Evolutionary conservation across 306 rosid species (phyloP).

Genomic region (Gastrolobium villosum): DNA sequence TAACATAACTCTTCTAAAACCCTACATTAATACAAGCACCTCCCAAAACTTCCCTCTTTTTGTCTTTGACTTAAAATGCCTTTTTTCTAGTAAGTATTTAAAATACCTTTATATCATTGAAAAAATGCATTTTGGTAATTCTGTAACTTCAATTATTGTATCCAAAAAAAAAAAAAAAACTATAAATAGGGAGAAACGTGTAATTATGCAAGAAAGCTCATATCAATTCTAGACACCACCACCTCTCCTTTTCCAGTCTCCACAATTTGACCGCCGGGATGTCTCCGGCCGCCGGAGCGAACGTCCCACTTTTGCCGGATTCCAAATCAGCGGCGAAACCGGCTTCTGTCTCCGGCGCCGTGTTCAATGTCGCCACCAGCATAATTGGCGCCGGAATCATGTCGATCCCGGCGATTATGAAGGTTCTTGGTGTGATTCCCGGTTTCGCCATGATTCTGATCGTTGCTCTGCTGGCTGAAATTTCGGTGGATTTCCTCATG

Average conservation of each 20-base stretch:
- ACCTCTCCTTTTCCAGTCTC: not conserved
- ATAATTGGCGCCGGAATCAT: constrained; percentile 92
- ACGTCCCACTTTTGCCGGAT: constrained; percentile 63
- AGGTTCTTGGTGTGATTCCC: constrained; percentile 85
- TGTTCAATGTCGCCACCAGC: constrained; percentile 85
- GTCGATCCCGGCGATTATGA: constrained; percentile 90
- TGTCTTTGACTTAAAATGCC: too few species aligned
- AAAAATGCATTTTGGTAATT: too few species aligned
- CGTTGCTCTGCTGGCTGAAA: constrained; percentile 68
- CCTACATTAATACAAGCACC: too few species aligned
- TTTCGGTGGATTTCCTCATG: constrained; percentile 82
- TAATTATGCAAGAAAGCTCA: not conserved
- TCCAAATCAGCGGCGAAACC: not conserved
- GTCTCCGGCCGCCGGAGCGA: constrained; percentile 64
- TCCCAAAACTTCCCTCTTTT: too few species aligned
- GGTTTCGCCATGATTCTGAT: constrained; percentile 64
- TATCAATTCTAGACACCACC: not conserved
- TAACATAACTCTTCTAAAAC: too few species aligned
- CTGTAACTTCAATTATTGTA: too few species aligned
- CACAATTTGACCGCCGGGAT: constrained; percentile 46
- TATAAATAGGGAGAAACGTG: not conserved
- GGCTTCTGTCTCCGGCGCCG: constrained; percentile 76
- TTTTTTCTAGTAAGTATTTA: too few species aligned
- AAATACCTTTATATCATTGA: too few species aligned
- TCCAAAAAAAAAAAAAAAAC: too few species aligned